Percentiles rank a stretch among this genome's conserved stretches.
Evolutionary conservation across 495 filamentous ascomycete genomes (phyloP).

Genomic region (Parathielavia appendiculata): DNA sequence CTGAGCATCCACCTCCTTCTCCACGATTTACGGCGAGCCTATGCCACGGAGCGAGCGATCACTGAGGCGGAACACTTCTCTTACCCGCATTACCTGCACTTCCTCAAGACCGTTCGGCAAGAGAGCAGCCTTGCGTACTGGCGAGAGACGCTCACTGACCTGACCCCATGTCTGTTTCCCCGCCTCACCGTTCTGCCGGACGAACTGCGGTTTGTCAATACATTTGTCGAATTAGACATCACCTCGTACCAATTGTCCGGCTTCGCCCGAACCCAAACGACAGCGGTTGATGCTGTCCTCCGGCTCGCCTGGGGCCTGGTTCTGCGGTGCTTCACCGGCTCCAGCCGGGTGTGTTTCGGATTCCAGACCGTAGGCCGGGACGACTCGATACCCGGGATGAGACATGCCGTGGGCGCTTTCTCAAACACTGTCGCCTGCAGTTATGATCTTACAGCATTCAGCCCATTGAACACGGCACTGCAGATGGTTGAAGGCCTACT

Average conservation of each 20-base stretch:
- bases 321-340: slow-evolving; percentile 40
- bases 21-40: slow-evolving; percentile 38
- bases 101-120: slow-evolving; percentile 31
- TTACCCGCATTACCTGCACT: slow-evolving; percentile 38
- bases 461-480: slow-evolving; percentile 31
- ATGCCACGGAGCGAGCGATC: slow-evolving; percentile 33
- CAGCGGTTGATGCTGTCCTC: slow-evolving; percentile 35
- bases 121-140: slow-evolving; percentile 37
- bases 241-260: slow-evolving; percentile 31
- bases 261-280: slow-evolving; percentile 34
- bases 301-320: slow-evolving; percentile 46
- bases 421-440: slow-evolving; percentile 38
- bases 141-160: slow-evolving; percentile 35
- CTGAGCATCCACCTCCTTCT: slow-evolving; percentile 42
- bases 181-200: slow-evolving; percentile 25
- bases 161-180: slow-evolving; percentile 40
- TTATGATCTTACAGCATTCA: slow-evolving; percentile 30
- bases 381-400: slow-evolving; percentile 34
- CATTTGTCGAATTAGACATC: slow-evolving; percentile 36
- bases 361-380: slow-evolving; percentile 42
- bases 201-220: slow-evolving; percentile 31
- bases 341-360: slow-evolving; percentile 40
- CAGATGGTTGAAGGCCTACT: slow-evolving; percentile 36
- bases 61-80: slow-evolving; percentile 30
- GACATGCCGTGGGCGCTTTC: slow-evolving; percentile 41